Percentiles rank a stretch among this genome's conserved stretches.
Evolutionary conservation across 2,329 filamentous ascomycete species (phyloP).

Genomic region (Meredithiella fracta): DNA sequence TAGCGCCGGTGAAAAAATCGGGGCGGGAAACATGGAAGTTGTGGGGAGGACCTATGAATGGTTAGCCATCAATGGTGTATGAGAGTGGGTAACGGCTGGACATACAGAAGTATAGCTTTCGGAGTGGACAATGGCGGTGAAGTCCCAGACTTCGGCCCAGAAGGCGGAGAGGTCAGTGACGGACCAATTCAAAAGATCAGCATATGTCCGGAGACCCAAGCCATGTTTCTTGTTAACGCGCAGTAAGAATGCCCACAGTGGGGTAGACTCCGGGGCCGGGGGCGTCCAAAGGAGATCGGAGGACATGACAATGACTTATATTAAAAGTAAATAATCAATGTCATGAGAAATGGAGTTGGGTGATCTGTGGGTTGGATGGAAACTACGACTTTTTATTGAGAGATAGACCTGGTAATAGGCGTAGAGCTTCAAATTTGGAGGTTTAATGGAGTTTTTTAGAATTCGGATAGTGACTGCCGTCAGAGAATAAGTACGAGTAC

Average conservation of each 20-base stretch:
- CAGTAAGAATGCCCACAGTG: conserved; percentile 54
- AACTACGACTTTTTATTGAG: no score
- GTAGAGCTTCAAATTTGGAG: no score
- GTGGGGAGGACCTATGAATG: conserved; percentile 46
- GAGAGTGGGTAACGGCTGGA: neutral
- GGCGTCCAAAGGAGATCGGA: conserved; percentile 7
- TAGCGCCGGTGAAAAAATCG: conserved; percentile 63
- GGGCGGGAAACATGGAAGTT: conserved; percentile 73
- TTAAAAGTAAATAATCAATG: no score
- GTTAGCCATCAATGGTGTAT: neutral
- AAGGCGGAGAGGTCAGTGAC: conserved; percentile 58
- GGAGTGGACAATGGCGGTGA: conserved; percentile 51
- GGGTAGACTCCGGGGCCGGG: conserved; percentile 1
- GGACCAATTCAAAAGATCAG: conserved; percentile 73
- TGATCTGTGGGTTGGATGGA: no score
- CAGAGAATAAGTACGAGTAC: no score
- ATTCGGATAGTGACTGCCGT: no score
- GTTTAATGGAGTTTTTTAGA: no score
- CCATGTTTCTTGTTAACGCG: conserved; percentile 44
- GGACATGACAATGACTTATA: neutral
- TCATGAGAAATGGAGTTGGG: no score
- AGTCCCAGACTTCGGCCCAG: conserved; percentile 77
- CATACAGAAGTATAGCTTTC: neutral
- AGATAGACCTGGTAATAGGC: no score
- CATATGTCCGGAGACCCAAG: conserved; percentile 47